These are phyloP conservation scores for Penicillium nordicum DNA, from an alignment of 2,329 filamentous ascomycete genomes.

Conservation along the genomic window DNA sequence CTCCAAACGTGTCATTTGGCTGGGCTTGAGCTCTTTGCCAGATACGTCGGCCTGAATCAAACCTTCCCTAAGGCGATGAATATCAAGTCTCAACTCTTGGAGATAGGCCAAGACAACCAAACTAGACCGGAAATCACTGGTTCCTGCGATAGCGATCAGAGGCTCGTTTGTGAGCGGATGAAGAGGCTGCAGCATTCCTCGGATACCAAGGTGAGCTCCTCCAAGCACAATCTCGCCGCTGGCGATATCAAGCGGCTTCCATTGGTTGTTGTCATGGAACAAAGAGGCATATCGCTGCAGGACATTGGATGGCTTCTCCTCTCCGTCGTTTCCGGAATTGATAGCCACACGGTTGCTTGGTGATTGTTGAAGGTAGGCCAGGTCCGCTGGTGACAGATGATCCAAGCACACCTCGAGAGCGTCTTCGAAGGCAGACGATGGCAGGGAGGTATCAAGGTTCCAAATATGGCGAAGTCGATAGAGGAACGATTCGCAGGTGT, in stretches of 20 bases:
- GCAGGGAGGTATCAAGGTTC: constrained; percentile 17
- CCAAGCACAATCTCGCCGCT: constrained; percentile 24
- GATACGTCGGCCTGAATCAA: constrained; percentile 33
- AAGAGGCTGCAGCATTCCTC: constrained; percentile 31
- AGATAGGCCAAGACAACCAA: constrained; percentile 33
- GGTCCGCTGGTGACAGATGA: constrained; percentile 36
- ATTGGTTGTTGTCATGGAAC: constrained; percentile 30
- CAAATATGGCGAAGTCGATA: constrained; percentile 40
- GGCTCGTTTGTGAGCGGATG: constrained; percentile 43
- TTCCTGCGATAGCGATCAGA: constrained; percentile 27
- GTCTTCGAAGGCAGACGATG: constrained; percentile 12
- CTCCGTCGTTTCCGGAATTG: constrained; percentile 4
- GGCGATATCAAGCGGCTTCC: constrained; percentile 27
- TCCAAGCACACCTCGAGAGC: constrained; percentile 35
- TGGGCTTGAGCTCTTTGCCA: constrained; percentile 37
- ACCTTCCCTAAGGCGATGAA: constrained; percentile 35
- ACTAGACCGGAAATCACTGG: constrained; percentile 19
- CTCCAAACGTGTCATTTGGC: constrained; percentile 42
- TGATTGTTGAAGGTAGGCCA: constrained; percentile 33
- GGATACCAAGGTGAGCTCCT: constrained; percentile 26
- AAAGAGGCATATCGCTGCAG: constrained; percentile 33
- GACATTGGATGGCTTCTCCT: constrained; percentile 16
- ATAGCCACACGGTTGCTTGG: constrained; percentile 22
- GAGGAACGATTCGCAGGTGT: constrained; percentile 38
- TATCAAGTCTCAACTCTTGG: constrained; percentile 37